Conservation (phyloP, 192 early-diverging fungal species). For the Rhizophagus sp. region DNA sequence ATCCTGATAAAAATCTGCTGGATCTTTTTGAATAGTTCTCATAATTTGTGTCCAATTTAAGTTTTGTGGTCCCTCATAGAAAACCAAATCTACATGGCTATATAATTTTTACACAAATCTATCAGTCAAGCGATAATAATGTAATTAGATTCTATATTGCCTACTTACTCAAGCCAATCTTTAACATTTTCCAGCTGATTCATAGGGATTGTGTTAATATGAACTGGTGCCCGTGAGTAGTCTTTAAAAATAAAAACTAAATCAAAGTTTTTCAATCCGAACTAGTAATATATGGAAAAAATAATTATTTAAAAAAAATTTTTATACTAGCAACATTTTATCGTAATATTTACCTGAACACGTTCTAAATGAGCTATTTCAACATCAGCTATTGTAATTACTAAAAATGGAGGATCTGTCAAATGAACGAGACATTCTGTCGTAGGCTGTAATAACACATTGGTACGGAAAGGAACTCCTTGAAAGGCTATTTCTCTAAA, state of each 20-base stretch:
- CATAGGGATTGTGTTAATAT: conserved; percentile 95
- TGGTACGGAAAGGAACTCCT: conserved; percentile 90
- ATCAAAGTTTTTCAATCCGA: conserved; percentile 98
- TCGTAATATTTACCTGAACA: conserved; percentile 57
- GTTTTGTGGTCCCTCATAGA: conserved; percentile 92
- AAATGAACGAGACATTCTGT: conserved; percentile 95
- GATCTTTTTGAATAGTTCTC: conserved; percentile 96
- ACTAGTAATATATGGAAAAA: conserved; percentile 85
- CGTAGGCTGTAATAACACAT: conserved; percentile 93
- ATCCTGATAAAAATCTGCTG: conserved; percentile 85
- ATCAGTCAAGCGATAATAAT: neutral
- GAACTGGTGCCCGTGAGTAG: conserved; percentile 81
- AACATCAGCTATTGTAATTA: conserved; percentile 88
- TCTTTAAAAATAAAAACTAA: conserved; percentile 98
- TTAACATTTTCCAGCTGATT: conserved; percentile 91
- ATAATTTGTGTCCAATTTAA: conserved; percentile 96
- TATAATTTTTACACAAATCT: neutral
- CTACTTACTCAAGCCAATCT: conserved; percentile 93
- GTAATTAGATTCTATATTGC: conserved; percentile 37
- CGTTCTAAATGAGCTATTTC: conserved; percentile 97
- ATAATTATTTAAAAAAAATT: conserved; percentile 62
- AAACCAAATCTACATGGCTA: conserved; percentile 87
- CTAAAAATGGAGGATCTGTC: conserved; percentile 89
- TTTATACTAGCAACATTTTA: neutral
- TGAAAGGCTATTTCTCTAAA: conserved; percentile 92